Conservation (phyloP, 305 asterid species). For the Fraxinus floribunda region DNA sequence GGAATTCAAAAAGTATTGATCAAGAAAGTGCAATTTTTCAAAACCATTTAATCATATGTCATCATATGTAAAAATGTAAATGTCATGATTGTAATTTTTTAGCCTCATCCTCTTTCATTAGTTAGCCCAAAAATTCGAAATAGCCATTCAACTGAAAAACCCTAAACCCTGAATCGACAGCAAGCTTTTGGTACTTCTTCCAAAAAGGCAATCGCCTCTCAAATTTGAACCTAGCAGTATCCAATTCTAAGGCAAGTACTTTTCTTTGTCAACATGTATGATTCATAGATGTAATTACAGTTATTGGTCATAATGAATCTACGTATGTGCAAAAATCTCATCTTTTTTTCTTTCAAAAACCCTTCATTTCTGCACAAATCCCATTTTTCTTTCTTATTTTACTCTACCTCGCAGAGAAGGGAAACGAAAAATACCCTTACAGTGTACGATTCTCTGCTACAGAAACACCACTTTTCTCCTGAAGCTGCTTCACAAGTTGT, state of each 20-base stretch:
- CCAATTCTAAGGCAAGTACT: neutral
- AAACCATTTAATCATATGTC: too few relatives aligned
- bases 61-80: too few relatives aligned
- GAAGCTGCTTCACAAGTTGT: constrained; percentile 24
- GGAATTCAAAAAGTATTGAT: too few relatives aligned
- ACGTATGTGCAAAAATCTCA: neutral
- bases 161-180: neutral
- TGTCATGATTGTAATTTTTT: too few relatives aligned
- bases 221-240: neutral
- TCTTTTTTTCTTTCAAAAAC: neutral
- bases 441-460: neutral
- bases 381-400: too few relatives aligned
- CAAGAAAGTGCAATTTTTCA: too few relatives aligned
- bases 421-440: too few relatives aligned
- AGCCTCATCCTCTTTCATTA: too few relatives aligned
- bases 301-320: neutral
- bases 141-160: neutral
- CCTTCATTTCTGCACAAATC: too few relatives aligned
- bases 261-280: neutral
- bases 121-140: neutral
- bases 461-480: constrained; percentile 30
- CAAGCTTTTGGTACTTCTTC: neutral
- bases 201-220: neutral
- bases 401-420: too few relatives aligned
- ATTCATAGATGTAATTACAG: neutral